Percentiles rank a stretch among this genome's conserved stretches.
Conservation (phyloP, 805 yeast species). For the Phaffomyces thermotolerans region DNA sequence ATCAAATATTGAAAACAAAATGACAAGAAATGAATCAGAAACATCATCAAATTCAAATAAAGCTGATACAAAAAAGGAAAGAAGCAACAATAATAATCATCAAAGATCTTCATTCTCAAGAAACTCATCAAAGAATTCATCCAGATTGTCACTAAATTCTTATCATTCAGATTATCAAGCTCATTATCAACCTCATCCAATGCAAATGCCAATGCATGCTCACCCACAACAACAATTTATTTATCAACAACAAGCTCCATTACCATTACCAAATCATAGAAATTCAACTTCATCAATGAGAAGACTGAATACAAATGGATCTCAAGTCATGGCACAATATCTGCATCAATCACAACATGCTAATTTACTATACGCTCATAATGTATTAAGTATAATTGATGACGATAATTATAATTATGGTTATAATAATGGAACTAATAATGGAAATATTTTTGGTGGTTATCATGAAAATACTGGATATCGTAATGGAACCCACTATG, state of each 20-base stretch:
- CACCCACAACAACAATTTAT: background rate
- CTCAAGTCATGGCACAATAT: constrained; percentile 74
- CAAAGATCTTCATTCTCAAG: background rate
- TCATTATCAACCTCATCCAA: background rate
- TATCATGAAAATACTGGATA: background rate
- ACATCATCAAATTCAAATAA: background rate
- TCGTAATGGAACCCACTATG: too few relatives aligned
- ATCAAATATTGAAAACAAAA: constrained; percentile 1
- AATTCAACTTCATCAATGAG: background rate
- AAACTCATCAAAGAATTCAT: constrained; percentile 12
- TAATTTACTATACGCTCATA: constrained; percentile 43
- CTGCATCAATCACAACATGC: constrained; percentile 67
- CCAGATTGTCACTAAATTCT: constrained; percentile 15
- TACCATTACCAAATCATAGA: background rate
- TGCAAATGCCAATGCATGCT: background rate
- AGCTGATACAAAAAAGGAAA: background rate
- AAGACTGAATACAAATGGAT: constrained; percentile 37
- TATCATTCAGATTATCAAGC: constrained; percentile 9
- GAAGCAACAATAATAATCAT: background rate
- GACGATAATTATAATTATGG: background rate
- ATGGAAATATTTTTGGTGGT: too few relatives aligned
- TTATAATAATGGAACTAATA: too few relatives aligned
- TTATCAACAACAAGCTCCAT: constrained; percentile 4
- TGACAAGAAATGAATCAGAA: background rate
- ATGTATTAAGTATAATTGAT: constrained; percentile 45